phyloP scores from a whole-genome alignment of 2,329 filamentous ascomycete genomes.

The Fusarium beomiforme region DNA sequence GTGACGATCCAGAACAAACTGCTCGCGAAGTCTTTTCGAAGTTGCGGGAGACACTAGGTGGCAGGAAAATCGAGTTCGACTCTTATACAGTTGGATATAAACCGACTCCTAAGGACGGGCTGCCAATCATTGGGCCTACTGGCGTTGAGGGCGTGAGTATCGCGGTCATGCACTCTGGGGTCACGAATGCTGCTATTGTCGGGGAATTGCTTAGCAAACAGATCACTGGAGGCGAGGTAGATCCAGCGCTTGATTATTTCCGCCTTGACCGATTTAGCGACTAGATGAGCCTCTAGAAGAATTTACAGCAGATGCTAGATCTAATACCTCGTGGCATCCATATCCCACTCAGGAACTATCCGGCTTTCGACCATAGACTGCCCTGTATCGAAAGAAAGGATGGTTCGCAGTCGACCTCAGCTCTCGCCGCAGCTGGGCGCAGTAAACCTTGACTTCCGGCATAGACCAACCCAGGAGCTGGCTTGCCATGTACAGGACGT shows the following conservation, averaged over 20 bases:
- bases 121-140: slow-evolving; percentile 26
- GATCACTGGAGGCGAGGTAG: not conserved
- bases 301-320: no score
- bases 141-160: slow-evolving; percentile 14
- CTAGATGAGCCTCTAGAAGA: no score
- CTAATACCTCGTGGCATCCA: rapidly evolving
- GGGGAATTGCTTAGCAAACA: slow-evolving; percentile 24
- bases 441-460: not conserved
- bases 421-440: not conserved
- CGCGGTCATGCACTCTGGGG: slow-evolving; percentile 33
- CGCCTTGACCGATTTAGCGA: not conserved
- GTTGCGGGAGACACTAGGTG: not conserved
- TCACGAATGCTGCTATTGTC: slow-evolving; percentile 28
- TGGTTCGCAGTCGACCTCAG: not conserved
- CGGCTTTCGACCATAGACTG: not conserved
- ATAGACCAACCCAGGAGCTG: slow-evolving; percentile 3
- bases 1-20: slow-evolving; percentile 11
- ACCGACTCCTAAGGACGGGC: slow-evolving; percentile 10
- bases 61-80: not conserved
- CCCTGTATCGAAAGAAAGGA: slow-evolving; percentile 5
- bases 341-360: not conserved
- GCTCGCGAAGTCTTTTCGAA: slow-evolving; percentile 6
- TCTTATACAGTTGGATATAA: slow-evolving; percentile 20
- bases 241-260: not conserved
- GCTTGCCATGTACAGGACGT: slow-evolving; percentile 2